Evolutionary conservation across 805 yeast species (phyloP).

Genomic region (Kazachstania psychrophila): DNA sequence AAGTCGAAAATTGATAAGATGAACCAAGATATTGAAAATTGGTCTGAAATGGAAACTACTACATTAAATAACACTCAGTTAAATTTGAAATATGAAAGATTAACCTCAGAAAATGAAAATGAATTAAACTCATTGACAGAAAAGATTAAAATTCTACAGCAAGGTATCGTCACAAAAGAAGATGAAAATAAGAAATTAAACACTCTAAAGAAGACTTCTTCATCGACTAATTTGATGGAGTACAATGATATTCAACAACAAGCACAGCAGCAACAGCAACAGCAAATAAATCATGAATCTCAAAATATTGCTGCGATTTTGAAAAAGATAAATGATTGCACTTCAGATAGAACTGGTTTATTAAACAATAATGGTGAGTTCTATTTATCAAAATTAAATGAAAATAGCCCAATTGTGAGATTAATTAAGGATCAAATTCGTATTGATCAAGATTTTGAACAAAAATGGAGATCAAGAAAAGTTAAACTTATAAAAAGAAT

Average conservation of each 20-base stretch:
- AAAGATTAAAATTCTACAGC: constrained; percentile 12
- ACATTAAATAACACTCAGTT: constrained; percentile 12
- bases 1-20: constrained; percentile 19
- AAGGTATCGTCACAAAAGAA: constrained; percentile 11
- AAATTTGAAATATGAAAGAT: constrained; percentile 9
- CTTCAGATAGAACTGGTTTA: constrained; percentile 23
- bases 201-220: constrained; percentile 11
- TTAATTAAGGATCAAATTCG: constrained; percentile 21
- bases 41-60: constrained; percentile 17
- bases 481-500: constrained; percentile 15
- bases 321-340: constrained; percentile 17
- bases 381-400: constrained; percentile 16
- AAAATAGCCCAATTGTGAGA: constrained; percentile 15
- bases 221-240: constrained; percentile 5
- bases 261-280: not conserved
- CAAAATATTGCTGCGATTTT: constrained; percentile 6
- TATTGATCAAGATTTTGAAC: constrained; percentile 20
- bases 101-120: constrained; percentile 6
- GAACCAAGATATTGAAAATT: constrained; percentile 23
- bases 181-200: constrained; percentile 20
- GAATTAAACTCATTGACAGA: constrained; percentile 8
- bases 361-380: constrained; percentile 20
- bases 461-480: constrained; percentile 19
- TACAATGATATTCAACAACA: constrained; percentile 1
- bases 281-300: too few species aligned